A percentile compares a stretch with the other conserved stretches of the same genome.
phyloP scores from a whole-genome alignment of 2,329 filamentous ascomycete species.

The Aurifilum marmelostoma region DNA sequence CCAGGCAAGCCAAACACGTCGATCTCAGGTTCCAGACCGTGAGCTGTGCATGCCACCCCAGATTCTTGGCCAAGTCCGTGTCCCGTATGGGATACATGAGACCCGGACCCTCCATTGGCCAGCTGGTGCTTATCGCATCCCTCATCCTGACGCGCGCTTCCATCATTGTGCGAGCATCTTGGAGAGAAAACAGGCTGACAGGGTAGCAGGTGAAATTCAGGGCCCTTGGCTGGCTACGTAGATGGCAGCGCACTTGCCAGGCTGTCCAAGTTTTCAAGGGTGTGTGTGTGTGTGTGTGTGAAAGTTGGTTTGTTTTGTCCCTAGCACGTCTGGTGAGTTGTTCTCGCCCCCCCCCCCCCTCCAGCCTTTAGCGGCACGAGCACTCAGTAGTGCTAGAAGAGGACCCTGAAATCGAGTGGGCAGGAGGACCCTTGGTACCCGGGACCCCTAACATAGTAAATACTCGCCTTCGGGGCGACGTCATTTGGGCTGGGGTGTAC shows the following conservation, averaged over 20 bases:
- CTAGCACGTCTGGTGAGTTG: background rate
- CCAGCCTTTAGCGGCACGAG: background rate
- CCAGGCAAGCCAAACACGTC: background rate
- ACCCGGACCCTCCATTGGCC: background rate
- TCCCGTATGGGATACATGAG: background rate
- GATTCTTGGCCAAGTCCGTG: background rate
- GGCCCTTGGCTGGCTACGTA: too few species aligned
- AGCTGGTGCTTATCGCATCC: slow-evolving; percentile 1
- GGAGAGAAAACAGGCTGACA: background rate
- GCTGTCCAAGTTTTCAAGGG: background rate
- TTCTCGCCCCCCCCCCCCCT: too few species aligned
- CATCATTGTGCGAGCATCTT: background rate
- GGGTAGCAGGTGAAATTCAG: background rate
- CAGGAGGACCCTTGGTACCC: background rate
- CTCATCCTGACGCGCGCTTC: background rate
- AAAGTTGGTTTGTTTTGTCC: background rate
- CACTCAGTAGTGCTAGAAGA: too few species aligned
- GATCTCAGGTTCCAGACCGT: background rate
- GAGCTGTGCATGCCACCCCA: background rate
- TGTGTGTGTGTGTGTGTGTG: too few species aligned
- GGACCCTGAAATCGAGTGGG: slow-evolving; percentile 8
- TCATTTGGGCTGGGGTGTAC: slow-evolving; percentile 10
- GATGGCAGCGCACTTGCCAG: background rate
- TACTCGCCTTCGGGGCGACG: background rate
- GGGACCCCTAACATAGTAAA: background rate